Conservation (phyloP, 768 basidiomycete species). For the Tylopilus cervinicoccineus region DNA sequence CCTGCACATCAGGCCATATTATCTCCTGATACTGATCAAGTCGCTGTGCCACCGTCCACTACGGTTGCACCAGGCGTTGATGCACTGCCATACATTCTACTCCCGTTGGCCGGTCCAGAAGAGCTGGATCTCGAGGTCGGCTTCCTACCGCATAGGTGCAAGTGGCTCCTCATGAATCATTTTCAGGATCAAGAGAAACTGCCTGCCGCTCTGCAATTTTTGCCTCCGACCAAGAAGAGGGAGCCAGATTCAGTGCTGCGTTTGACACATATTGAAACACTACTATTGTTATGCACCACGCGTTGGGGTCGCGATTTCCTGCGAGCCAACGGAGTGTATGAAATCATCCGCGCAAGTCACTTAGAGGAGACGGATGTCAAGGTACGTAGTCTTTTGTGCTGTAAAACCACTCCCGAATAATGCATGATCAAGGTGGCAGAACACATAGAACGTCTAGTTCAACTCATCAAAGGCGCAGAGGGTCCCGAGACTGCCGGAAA, state of each 20-base stretch:
- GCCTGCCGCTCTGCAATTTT: conserved; percentile 79
- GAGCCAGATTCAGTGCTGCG: conserved; percentile 77
- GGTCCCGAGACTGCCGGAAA: conserved; percentile 44
- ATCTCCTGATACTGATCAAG: conserved; percentile 52
- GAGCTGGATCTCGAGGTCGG: conserved; percentile 88
- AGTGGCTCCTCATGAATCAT: not conserved
- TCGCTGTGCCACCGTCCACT: conserved; percentile 57
- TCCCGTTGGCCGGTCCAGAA: conserved; percentile 92
- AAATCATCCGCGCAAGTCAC: conserved; percentile 77
- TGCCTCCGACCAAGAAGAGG: conserved; percentile 78
- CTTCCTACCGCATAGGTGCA: not conserved
- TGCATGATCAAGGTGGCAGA: conserved; percentile 61
- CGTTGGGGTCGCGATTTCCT: conserved; percentile 83
- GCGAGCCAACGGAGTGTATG: conserved; percentile 79
- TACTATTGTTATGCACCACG: conserved; percentile 85
- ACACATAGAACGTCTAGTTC: conserved; percentile 85
- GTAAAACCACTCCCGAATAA: not conserved
- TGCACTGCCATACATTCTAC: conserved; percentile 76
- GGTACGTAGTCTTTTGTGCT: conserved; percentile 37
- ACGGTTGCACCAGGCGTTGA: conserved; percentile 70
- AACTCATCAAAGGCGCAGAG: conserved; percentile 78
- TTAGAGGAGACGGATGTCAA: conserved; percentile 74
- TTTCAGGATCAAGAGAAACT: conserved; percentile 83
- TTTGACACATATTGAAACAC: conserved; percentile 81
- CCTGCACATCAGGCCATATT: conserved; percentile 70